Percentiles rank a stretch among this genome's conserved stretches.
Evolutionary conservation across 805 yeast genomes (phyloP).

Genomic region (Yarrowia porcina): DNA sequence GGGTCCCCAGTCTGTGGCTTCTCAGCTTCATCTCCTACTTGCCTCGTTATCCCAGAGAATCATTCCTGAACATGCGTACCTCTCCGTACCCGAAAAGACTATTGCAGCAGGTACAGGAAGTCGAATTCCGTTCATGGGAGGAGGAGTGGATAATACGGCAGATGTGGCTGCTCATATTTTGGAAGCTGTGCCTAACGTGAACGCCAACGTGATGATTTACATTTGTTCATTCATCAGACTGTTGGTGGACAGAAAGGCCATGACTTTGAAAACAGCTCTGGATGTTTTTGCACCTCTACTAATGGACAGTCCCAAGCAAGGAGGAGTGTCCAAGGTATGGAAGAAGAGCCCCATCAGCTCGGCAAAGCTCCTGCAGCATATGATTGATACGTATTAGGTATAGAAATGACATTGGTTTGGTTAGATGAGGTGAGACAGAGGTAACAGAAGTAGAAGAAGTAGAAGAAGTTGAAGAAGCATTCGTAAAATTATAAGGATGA

Average conservation of each 20-base stretch:
- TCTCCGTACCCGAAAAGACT: slow-evolving; percentile 33
- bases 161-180: slow-evolving; percentile 39
- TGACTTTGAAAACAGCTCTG: slow-evolving; percentile 31
- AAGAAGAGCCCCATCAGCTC: slow-evolving; percentile 9
- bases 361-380: slow-evolving; percentile 3
- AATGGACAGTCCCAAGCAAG: slow-evolving; percentile 29
- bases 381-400: slow-evolving; percentile 16
- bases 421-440: no score
- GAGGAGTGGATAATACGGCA: slow-evolving; percentile 17
- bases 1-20: slow-evolving; percentile 45
- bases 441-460: no score
- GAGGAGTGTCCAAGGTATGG: slow-evolving; percentile 9
- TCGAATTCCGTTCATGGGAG: slow-evolving; percentile 13
- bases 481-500: no score
- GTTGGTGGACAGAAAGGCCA: slow-evolving; percentile 34
- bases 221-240: slow-evolving; percentile 42
- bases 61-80: slow-evolving; percentile 37
- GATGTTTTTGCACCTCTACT: slow-evolving; percentile 38
- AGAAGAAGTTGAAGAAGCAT: no score
- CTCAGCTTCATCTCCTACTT: slow-evolving; percentile 35
- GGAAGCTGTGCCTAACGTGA: slow-evolving; percentile 43
- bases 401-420: background rate
- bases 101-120: background rate
- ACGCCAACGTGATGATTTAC: slow-evolving; percentile 45
- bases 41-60: slow-evolving; percentile 44